These are phyloP conservation scores for Neurospora tetraspora DNA, from an alignment of 495 filamentous ascomycete species.

Conservation along the genomic window DNA sequence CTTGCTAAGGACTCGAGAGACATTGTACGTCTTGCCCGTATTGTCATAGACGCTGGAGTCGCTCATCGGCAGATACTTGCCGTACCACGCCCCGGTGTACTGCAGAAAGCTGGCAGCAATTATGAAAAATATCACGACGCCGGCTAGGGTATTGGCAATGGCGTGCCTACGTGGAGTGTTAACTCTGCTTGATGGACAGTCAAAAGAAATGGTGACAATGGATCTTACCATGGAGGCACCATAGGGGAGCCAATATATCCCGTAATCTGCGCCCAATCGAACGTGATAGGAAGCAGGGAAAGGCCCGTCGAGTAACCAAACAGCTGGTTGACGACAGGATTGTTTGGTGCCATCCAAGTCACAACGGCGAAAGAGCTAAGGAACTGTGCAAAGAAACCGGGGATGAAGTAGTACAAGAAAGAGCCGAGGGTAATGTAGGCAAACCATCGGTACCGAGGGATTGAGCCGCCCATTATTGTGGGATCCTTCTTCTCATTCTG, in stretches of 20 bases:
- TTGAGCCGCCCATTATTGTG: conserved; percentile 41
- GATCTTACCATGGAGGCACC: conserved; percentile 44
- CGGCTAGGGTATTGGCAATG: conserved; percentile 52
- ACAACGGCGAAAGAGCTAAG: conserved; percentile 51
- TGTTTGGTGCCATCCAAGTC: conserved; percentile 52
- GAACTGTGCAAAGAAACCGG: conserved; percentile 47
- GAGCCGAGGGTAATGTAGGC: conserved; percentile 36
- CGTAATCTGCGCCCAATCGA: conserved; percentile 56
- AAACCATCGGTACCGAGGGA: conserved; percentile 53
- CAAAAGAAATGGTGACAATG: background rate
- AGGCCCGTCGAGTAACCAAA: conserved; percentile 57
- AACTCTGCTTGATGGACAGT: background rate
- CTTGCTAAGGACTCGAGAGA: conserved; percentile 40
- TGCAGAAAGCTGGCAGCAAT: conserved; percentile 41
- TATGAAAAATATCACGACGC: conserved; percentile 46
- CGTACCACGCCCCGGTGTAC: conserved; percentile 59
- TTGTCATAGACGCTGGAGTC: conserved; percentile 55
- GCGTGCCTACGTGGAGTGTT: conserved; percentile 28
- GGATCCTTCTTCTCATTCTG: conserved; percentile 35
- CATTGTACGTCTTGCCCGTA: conserved; percentile 46
- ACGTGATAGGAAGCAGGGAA: conserved; percentile 50
- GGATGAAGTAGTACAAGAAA: conserved; percentile 52
- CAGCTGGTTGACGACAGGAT: conserved; percentile 57
- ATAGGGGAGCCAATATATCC: conserved; percentile 49
- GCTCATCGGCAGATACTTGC: conserved; percentile 46